Evolutionary conservation across 1,139 yeast species (phyloP).

Genomic region (Nakaseomyces delphensis): DNA sequence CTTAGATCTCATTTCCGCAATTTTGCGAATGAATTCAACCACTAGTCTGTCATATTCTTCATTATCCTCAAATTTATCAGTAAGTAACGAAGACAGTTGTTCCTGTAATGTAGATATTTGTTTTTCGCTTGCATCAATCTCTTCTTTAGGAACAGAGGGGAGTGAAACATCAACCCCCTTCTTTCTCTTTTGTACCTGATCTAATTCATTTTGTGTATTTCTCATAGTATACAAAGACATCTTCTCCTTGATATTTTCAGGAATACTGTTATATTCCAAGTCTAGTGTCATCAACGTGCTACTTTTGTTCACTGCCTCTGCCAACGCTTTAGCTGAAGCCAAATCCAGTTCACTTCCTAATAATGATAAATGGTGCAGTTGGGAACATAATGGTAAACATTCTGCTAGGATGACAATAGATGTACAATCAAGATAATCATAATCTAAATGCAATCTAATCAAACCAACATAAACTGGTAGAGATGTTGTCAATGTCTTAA

Average conservation of each 20-base stretch:
- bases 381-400: slow-evolving; percentile 51
- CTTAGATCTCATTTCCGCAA: slow-evolving; percentile 38
- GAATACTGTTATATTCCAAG: slow-evolving; percentile 49
- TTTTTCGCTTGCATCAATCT: slow-evolving; percentile 8
- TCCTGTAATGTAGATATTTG: slow-evolving; percentile 30
- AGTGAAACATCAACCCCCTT: background rate
- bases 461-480: slow-evolving; percentile 53
- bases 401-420: slow-evolving; percentile 51
- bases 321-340: slow-evolving; percentile 47
- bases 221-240: slow-evolving; percentile 62
- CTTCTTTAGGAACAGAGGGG: slow-evolving; percentile 7
- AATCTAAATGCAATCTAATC: slow-evolving; percentile 52
- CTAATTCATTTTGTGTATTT: slow-evolving; percentile 48
- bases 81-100: slow-evolving; percentile 29
- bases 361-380: slow-evolving; percentile 50
- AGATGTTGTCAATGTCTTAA: slow-evolving; percentile 37
- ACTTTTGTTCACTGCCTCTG: slow-evolving; percentile 50
- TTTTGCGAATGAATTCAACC: slow-evolving; percentile 38
- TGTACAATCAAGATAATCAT: slow-evolving; percentile 42
- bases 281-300: slow-evolving; percentile 52
- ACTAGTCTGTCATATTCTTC: slow-evolving; percentile 27
- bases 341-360: slow-evolving; percentile 49
- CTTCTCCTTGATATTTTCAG: slow-evolving; percentile 45
- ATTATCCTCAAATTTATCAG: slow-evolving; percentile 23
- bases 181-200: slow-evolving; percentile 11